Conservation (phyloP, 1,284 basidiomycete species). For the Lentinula novae-zelandiae region DNA sequence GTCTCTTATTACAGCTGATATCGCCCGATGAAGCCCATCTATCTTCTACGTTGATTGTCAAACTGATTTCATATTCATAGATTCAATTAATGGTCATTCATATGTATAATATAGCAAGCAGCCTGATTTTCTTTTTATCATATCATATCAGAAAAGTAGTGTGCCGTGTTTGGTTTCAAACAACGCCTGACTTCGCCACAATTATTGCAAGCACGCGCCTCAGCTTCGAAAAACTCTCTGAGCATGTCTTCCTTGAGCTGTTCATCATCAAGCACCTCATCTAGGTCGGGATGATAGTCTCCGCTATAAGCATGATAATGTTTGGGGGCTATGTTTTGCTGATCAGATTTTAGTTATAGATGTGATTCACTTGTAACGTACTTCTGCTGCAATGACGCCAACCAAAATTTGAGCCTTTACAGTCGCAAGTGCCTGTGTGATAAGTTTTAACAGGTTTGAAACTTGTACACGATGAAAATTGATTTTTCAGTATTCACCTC, state of each 20-base stretch:
- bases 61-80: not conserved
- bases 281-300: too few species aligned
- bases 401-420: not conserved
- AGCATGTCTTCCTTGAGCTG: not conserved
- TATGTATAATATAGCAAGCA: not conserved
- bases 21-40: not conserved
- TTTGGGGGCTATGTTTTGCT: not conserved
- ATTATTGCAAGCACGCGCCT: not conserved
- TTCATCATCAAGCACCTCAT: too few species aligned
- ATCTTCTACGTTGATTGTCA: not conserved
- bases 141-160: not conserved
- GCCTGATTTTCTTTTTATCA: not conserved
- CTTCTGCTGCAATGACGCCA: not conserved
- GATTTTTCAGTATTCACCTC: not conserved
- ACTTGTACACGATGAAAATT: too few species aligned
- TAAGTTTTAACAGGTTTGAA: not conserved
- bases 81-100: not conserved
- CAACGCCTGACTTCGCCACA: not conserved
- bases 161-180: not conserved
- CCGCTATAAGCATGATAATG: too few species aligned
- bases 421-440: not conserved
- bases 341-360: not conserved
- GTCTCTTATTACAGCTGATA: conserved; percentile 12
- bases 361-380: not conserved
- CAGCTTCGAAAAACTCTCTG: not conserved